These are phyloP conservation scores for Alloteropsis semialata DNA, from an alignment of 176 grass and related monocot species.

Conservation along the genomic window DNA sequence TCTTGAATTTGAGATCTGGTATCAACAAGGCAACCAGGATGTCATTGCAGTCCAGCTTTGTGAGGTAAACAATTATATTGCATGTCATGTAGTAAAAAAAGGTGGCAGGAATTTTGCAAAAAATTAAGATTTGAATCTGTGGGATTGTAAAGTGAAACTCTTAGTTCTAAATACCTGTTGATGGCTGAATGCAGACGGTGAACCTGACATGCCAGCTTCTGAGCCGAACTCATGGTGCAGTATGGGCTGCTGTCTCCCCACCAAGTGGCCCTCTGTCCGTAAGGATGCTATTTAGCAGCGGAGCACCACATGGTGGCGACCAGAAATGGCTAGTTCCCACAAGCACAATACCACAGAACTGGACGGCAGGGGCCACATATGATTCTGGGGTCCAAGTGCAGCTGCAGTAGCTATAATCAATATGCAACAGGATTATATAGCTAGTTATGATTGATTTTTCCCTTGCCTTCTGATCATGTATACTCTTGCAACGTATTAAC, in stretches of 20 bases:
- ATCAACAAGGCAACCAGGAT: slow-evolving; percentile 57
- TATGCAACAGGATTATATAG: slow-evolving; percentile 1
- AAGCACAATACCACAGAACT: slow-evolving; percentile 64
- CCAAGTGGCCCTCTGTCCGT: slow-evolving; percentile 59
- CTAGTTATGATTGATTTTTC: background rate
- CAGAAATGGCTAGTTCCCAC: slow-evolving; percentile 48
- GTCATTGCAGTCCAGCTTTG: slow-evolving; percentile 60
- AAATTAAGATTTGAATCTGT: background rate
- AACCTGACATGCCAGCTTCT: slow-evolving; percentile 66
- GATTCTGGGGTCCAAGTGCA: slow-evolving; percentile 70
- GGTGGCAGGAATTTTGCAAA: background rate
- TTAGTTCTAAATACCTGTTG: slow-evolving; percentile 23
- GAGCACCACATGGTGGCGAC: slow-evolving; percentile 20
- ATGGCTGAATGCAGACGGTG: slow-evolving; percentile 46
- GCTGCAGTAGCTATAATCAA: slow-evolving; percentile 17
- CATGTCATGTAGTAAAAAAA: slow-evolving; percentile 1
- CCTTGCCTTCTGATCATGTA: background rate
- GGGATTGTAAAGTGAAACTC: background rate
- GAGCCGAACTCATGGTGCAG: slow-evolving; percentile 55
- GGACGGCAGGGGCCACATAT: slow-evolving; percentile 50
- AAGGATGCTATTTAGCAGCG: slow-evolving; percentile 60
- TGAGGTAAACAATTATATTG: slow-evolving; percentile 39
- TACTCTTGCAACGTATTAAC: background rate
- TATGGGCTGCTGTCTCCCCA: slow-evolving; percentile 54
- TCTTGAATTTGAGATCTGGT: slow-evolving; percentile 74